Evolutionary conservation across 306 rosid genomes (phyloP).

Genomic region (Biancaea sappan): DNA sequence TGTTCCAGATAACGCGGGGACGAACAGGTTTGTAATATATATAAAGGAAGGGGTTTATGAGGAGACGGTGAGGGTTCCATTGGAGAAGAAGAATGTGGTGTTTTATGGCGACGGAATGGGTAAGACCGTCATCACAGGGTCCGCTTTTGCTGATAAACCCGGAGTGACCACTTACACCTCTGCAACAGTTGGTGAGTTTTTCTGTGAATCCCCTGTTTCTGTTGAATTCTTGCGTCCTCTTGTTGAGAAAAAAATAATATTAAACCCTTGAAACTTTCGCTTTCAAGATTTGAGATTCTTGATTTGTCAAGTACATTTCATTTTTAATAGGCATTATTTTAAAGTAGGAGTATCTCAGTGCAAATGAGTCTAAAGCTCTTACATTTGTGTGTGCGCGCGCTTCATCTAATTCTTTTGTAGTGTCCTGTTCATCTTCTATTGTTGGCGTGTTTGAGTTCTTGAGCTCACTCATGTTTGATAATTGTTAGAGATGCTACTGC

Average conservation of each 20-base stretch:
- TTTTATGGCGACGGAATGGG: conserved; percentile 86
- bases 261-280: neutral
- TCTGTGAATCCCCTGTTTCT: neutral
- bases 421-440: no score
- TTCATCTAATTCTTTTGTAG: no score
- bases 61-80: conserved; percentile 78
- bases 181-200: conserved; percentile 75
- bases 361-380: no score
- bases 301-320: neutral
- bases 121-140: conserved; percentile 75
- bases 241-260: no score
- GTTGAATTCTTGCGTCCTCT: neutral
- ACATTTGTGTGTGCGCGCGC: no score
- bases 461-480: neutral
- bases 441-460: neutral
- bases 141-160: conserved; percentile 53
- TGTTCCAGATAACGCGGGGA: conserved; percentile 47
- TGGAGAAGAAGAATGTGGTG: conserved; percentile 74
- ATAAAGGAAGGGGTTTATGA: conserved; percentile 76
- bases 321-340: no score
- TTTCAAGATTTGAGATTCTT: neutral
- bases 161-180: conserved; percentile 66
- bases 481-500: neutral
- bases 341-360: no score
- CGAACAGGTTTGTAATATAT: conserved; percentile 59